A percentile compares a stretch with the other conserved stretches of the same genome.
Conservation (phyloP, 2,329 filamentous ascomycete genomes). For the Colletotrichum sp. region DNA sequence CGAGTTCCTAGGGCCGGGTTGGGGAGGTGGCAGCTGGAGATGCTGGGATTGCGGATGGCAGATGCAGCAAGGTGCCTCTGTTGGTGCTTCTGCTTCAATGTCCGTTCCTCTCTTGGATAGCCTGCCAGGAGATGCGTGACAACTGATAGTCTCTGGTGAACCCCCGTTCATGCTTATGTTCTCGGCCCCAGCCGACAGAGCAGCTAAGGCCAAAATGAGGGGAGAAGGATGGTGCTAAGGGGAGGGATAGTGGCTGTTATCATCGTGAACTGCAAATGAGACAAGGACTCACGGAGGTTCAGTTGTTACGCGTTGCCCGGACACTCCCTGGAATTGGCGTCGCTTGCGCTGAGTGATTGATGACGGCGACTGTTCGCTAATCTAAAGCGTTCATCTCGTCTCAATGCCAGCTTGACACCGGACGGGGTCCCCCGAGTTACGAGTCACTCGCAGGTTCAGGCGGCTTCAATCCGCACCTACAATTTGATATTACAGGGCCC, state of each 20-base stretch:
- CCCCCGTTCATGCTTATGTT: background rate
- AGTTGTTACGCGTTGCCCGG: background rate
- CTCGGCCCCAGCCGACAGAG: background rate
- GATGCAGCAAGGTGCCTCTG: background rate
- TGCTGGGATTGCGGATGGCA: background rate
- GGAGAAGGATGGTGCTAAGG: background rate
- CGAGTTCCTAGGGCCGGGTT: background rate
- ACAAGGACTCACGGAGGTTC: background rate
- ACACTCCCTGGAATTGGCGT: background rate
- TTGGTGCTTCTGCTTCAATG: background rate
- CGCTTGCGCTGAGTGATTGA: background rate
- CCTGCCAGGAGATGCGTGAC: background rate
- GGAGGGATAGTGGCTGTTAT: background rate
- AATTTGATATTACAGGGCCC: background rate
- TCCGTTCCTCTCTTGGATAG: background rate
- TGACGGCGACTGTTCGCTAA: background rate
- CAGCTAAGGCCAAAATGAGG: background rate
- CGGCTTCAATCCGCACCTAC: background rate
- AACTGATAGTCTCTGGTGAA: background rate
- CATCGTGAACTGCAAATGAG: background rate
- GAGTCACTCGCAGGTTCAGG: background rate
- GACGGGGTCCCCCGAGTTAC: background rate
- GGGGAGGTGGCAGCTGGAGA: background rate
- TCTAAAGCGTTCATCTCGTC: conserved; percentile 2
- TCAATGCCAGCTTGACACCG: background rate